Evolutionary conservation across 2,329 filamentous ascomycete species (phyloP).

Genomic region (Pseudopyricularia cyperi): DNA sequence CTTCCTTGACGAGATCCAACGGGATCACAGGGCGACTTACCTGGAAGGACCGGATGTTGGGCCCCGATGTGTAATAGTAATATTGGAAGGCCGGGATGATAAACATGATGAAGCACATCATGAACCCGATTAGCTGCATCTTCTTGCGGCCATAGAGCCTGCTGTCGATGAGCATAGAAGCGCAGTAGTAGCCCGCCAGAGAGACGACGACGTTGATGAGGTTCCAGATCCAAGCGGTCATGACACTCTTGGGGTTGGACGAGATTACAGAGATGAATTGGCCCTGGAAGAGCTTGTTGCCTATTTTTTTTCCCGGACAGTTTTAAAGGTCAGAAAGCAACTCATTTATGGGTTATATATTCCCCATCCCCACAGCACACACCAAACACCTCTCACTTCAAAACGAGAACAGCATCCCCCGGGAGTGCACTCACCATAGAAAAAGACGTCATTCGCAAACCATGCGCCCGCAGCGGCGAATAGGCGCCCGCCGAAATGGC

Average conservation of each 20-base stretch:
- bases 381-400: too few species aligned
- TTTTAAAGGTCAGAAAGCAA: too few species aligned
- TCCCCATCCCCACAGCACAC: too few species aligned
- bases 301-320: too few species aligned
- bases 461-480: constrained; percentile 78
- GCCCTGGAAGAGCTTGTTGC: neutral
- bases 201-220: constrained; percentile 81
- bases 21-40: too few species aligned
- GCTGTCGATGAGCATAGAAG: constrained; percentile 83
- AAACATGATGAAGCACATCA: constrained; percentile 89
- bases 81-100: constrained; percentile 82
- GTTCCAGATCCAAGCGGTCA: constrained; percentile 87
- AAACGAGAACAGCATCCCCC: too few species aligned
- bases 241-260: constrained; percentile 54
- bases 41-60: constrained; percentile 65
- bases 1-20: too few species aligned
- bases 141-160: constrained; percentile 91
- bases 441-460: constrained; percentile 98
- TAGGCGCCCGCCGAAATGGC: constrained; percentile 74
- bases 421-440: constrained; percentile 44
- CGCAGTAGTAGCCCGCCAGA: constrained; percentile 78
- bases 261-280: constrained; percentile 67
- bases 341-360: too few species aligned
- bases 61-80: constrained; percentile 61
- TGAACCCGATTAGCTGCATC: constrained; percentile 92